Conservation (phyloP, 2,329 filamentous ascomycete species). For the Macrophomina pseudophaseolina region DNA sequence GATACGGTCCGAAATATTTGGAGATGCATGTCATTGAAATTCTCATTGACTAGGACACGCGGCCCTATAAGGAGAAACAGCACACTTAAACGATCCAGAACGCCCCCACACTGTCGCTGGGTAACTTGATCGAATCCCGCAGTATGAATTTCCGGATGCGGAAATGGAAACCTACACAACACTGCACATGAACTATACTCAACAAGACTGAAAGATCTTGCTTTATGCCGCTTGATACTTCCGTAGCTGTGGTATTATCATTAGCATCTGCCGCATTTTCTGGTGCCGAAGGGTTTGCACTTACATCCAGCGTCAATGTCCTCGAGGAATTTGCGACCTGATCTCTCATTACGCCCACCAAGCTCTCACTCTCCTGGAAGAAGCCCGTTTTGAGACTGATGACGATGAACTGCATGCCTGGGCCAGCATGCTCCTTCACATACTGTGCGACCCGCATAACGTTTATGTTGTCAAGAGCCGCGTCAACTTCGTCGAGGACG, state of each 20-base stretch:
- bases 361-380: slow-evolving; percentile 94
- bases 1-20: no score
- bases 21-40: no score
- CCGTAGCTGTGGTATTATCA: slow-evolving; percentile 30
- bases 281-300: slow-evolving; percentile 42
- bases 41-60: not conserved
- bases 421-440: slow-evolving; percentile 89
- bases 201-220: not conserved
- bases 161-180: not conserved
- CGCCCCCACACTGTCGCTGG: not conserved
- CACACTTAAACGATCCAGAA: slow-evolving; percentile 1
- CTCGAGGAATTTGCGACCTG: slow-evolving; percentile 92
- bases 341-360: slow-evolving; percentile 95
- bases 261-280: slow-evolving; percentile 28
- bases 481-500: slow-evolving; percentile 96
- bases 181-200: not conserved
- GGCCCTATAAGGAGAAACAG: slow-evolving; percentile 2
- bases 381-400: slow-evolving; percentile 94
- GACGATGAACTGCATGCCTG: slow-evolving; percentile 99
- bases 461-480: slow-evolving; percentile 96
- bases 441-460: slow-evolving; percentile 96
- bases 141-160: not conserved
- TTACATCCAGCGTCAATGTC: slow-evolving; percentile 93
- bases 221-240: slow-evolving; percentile 35
- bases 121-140: not conserved